phyloP scores from a whole-genome alignment of 805 yeast species.

The Citeromyces nyonsensis region DNA sequence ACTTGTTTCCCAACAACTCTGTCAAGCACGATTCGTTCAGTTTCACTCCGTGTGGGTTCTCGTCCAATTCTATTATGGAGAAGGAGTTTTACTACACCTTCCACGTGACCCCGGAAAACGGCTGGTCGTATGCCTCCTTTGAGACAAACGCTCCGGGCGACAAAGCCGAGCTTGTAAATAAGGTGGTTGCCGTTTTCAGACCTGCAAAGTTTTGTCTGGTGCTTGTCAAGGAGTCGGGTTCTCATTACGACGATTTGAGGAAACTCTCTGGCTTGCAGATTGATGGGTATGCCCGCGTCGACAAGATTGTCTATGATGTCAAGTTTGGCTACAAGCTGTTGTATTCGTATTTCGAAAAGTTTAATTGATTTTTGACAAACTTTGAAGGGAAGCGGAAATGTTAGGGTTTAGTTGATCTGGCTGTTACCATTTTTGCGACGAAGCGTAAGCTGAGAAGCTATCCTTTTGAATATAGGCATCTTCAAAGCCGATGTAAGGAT shows the following conservation, averaged over 20 bases:
- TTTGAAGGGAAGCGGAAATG: too few relatives aligned
- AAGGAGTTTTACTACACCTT: conserved; percentile 55
- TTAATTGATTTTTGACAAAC: conserved; percentile 1
- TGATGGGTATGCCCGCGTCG: conserved; percentile 42
- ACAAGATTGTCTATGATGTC: conserved; percentile 59
- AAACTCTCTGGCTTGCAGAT: conserved; percentile 17
- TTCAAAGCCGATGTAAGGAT: too few relatives aligned
- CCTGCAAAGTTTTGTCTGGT: conserved; percentile 60
- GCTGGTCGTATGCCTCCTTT: conserved; percentile 93
- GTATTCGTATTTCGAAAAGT: conserved; percentile 46
- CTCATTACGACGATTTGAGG: conserved; percentile 14
- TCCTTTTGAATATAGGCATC: too few relatives aligned
- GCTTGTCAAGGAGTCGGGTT: conserved; percentile 9
- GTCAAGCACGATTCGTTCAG: conserved; percentile 72
- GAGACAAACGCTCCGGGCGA: conserved; percentile 68
- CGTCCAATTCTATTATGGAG: conserved; percentile 67
- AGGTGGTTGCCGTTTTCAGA: conserved; percentile 46
- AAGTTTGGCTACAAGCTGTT: conserved; percentile 54
- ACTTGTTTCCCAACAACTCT: conserved; percentile 20
- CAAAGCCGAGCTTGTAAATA: conserved; percentile 38
- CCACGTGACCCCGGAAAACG: conserved; percentile 88
- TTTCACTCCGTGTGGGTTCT: conserved; percentile 89
- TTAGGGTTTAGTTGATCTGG: too few relatives aligned
- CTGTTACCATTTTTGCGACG: too few relatives aligned
- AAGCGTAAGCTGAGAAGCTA: too few relatives aligned